Base-by-base conservation (phyloP, 768 basidiomycete genomes). In the Pluteus cervinus region DNA sequence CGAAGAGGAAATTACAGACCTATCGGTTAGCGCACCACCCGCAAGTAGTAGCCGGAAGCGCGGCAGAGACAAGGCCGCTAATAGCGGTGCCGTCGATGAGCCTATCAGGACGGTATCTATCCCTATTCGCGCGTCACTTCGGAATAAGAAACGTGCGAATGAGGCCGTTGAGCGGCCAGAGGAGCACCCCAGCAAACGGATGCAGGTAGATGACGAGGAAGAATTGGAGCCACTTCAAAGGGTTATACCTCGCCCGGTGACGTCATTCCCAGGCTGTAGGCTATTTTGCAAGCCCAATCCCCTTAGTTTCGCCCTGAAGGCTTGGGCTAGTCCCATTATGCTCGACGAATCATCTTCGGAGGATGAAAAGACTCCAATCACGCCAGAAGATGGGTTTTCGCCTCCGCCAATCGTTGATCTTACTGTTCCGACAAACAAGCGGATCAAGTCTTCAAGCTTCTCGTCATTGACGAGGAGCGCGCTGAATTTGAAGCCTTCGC, bases 271-370 rank as follows among this genome's bases (percentile, higher is more conserved):
- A 34, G 70, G 71, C 10, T 68, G 69, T 17, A 61, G 63, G 38
- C 61, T 81, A 8, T 62, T 74, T 24, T 71, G 68, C 24, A 75
- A 71, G 40, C 79, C 79, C 10, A 81, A 77, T 49, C 79, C 79
- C 9, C 60, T 75, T 25, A 71, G 66, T 47, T 81, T 71, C 54
- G 79, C 79, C 18, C 57, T 68, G 26, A 67, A 74, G 36, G 71
- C 71, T 3, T 80, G 79, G 79, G 68, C 63, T 20, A 67, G 68
- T 25, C 65, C 63, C 22, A 52, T 71, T 35, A 46, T 65, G 6
- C 54, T 61, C 48, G 62, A 69, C 36, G 68, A 68, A 16, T 61
- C 63, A 14, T 50, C 60, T 11, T 63, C 63, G 9, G 74, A 75
- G 44, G 75, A 74, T 33, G 71, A 73, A 38, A 65, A 62, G 36